Conservation (phyloP, 805 yeast genomes). For the Phaffomyces opuntiae region DNA sequence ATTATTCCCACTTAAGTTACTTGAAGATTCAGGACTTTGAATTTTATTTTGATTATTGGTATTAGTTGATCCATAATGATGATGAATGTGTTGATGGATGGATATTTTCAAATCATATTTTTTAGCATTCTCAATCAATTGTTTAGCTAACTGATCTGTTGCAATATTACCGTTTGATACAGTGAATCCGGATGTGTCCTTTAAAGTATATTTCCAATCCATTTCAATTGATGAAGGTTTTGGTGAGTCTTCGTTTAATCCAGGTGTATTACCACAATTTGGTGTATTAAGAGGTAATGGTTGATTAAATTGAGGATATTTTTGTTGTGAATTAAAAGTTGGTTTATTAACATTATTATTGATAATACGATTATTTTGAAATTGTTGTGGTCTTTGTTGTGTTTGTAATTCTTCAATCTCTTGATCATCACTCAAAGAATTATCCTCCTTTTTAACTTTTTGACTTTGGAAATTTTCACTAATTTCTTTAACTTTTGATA, state of each 20-base stretch:
- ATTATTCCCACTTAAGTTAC: slow-evolving; percentile 14
- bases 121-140: slow-evolving; percentile 54
- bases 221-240: slow-evolving; percentile 28
- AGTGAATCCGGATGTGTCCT: slow-evolving; percentile 39
- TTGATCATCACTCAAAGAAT: background rate
- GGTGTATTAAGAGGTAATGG: slow-evolving; percentile 2
- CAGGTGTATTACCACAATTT: background rate
- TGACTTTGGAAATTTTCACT: slow-evolving; percentile 16
- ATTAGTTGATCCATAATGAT: slow-evolving; percentile 48
- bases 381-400: background rate
- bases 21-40: slow-evolving; percentile 20
- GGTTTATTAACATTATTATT: background rate
- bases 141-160: slow-evolving; percentile 47
- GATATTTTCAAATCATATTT: slow-evolving; percentile 51
- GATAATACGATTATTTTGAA: background rate
- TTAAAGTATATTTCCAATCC: slow-evolving; percentile 59
- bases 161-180: slow-evolving; percentile 45
- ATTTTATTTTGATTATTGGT: slow-evolving; percentile 1
- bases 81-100: slow-evolving; percentile 81
- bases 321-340: background rate
- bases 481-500: slow-evolving; percentile 22
- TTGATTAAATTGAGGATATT: slow-evolving; percentile 1
- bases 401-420: background rate
- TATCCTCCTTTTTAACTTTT: slow-evolving; percentile 5
- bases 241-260: slow-evolving; percentile 10